Evolutionary conservation across 768 basidiomycete species (phyloP), one percentile per base, ranked within the genome.

Genomic region (Infundibulicybe gibba): DNA sequence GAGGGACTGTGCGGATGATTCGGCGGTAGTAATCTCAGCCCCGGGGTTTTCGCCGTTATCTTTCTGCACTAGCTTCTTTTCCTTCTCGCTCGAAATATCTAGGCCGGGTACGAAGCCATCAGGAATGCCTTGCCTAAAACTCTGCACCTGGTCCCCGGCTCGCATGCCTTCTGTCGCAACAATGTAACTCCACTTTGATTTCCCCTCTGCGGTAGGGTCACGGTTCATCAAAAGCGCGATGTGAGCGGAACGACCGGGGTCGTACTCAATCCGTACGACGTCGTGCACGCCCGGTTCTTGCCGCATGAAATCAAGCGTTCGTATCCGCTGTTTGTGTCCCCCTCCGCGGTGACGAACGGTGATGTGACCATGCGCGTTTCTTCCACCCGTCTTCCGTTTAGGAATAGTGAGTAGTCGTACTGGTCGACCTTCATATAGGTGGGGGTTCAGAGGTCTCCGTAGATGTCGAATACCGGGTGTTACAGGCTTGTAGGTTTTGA

Each of bases 261-360:
- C 97, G 60, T 95, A 99, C 69, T 98, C 97, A 54, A 99, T 90
- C 40, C 97, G 80, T 3, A 94, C 78, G 39, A 98, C 93, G 54
- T 94, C 90, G 58, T 90, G 89, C 32, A 85, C 69, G 8, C 95
- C 95, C 1, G 80, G 72, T 49, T 85, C 83, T n/a, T 69, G 67
- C 45, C 97, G 79, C 63, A 73, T 68, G 59, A 95, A 98, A 66
- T 99, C 97, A 45, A 99, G 68, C 33, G 82, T 74, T 25, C 97
- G 84, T 50, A 95, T 82, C 31, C 97, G 82, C 49, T 85, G 83
- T 50, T 79, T 81, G 70, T 95, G 94, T 0, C 97, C 97, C 5
- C 97, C 97, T 11, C 97, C 97, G 14, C 87, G 81, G 48, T 81
- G 85, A 16, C 95, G 83, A 9, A 92, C 87, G 16, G 92, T 94